A percentile compares a stretch with the other conserved stretches of the same genome.
phyloP scores from a whole-genome alignment of 2,329 filamentous ascomycete species.

The Pleoardoris graminearum region DNA sequence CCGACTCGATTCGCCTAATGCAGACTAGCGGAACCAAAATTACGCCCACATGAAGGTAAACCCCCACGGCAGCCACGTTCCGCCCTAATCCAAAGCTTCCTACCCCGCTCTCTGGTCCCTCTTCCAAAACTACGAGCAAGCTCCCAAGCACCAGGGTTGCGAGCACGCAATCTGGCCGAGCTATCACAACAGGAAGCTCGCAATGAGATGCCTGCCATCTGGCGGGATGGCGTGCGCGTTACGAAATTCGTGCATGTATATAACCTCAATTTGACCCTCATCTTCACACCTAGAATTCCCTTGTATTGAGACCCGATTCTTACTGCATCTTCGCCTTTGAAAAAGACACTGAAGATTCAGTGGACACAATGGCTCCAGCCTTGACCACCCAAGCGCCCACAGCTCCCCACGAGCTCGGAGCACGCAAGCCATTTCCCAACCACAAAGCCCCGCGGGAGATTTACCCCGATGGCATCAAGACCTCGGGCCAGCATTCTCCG shows the following conservation, averaged over 20 bases:
- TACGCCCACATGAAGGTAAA: no score
- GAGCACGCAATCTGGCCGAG: slow-evolving; percentile 39
- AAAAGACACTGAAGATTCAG: neutral
- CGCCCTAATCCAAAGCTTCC: no score
- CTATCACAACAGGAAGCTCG: slow-evolving; percentile 28
- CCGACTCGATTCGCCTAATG: no score
- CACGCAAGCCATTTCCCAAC: slow-evolving; percentile 16
- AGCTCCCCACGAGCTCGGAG: slow-evolving; percentile 44
- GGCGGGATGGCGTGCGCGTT: slow-evolving; percentile 18
- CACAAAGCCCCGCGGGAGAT: slow-evolving; percentile 49
- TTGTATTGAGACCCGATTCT: no score
- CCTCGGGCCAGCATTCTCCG: slow-evolving; percentile 73
- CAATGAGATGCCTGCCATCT: slow-evolving; percentile 15
- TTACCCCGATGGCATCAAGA: slow-evolving; percentile 69
- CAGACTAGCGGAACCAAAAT: no score
- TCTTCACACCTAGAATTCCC: neutral
- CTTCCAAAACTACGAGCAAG: no score
- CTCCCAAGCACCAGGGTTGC: no score
- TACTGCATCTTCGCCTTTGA: neutral
- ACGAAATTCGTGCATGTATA: slow-evolving; percentile 1
- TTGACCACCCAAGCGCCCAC: slow-evolving; percentile 44
- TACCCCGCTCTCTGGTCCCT: slow-evolving; percentile 4
- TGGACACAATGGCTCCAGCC: slow-evolving; percentile 44
- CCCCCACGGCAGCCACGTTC: no score
- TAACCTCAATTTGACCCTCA: neutral